These are phyloP conservation scores for Phytomonas sp. DNA, from an alignment of 208 protist genomes.

Conservation along the genomic window DNA sequence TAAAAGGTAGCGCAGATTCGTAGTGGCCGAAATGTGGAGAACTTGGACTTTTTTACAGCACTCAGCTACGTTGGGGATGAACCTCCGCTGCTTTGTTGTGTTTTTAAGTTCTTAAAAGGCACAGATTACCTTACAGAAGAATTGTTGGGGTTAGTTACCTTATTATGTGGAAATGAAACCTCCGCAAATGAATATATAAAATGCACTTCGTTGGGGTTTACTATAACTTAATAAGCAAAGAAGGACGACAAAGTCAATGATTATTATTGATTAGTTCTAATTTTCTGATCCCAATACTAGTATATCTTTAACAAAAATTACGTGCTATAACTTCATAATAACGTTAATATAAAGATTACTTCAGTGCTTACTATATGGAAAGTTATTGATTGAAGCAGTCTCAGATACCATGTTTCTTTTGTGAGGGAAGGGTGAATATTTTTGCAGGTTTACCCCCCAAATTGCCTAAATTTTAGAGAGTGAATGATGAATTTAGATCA, in stretches of 20 bases:
- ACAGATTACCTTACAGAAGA: neutral
- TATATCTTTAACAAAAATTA: neutral
- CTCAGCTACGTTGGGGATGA: neutral
- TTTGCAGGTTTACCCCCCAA: neutral
- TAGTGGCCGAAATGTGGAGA: neutral
- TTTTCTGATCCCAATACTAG: neutral
- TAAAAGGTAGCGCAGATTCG: neutral
- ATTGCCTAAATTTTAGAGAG: neutral
- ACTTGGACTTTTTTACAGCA: neutral
- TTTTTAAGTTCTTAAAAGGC: neutral
- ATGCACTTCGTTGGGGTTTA: neutral
- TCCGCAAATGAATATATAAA: neutral
- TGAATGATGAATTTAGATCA: neutral
- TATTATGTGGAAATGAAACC: neutral
- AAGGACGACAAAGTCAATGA: neutral
- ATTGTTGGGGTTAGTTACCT: neutral
- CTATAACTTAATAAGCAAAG: neutral
- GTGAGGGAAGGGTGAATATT: neutral
- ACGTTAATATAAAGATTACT: neutral
- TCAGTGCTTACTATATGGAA: neutral
- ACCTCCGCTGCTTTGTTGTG: neutral
- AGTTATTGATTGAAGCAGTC: neutral
- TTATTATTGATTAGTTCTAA: neutral
- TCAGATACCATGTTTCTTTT: neutral
- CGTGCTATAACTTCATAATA: neutral